These are phyloP conservation scores for Trichoderma guizhouense DNA, from an alignment of 2,329 filamentous ascomycete genomes.

Conservation along the genomic window DNA sequence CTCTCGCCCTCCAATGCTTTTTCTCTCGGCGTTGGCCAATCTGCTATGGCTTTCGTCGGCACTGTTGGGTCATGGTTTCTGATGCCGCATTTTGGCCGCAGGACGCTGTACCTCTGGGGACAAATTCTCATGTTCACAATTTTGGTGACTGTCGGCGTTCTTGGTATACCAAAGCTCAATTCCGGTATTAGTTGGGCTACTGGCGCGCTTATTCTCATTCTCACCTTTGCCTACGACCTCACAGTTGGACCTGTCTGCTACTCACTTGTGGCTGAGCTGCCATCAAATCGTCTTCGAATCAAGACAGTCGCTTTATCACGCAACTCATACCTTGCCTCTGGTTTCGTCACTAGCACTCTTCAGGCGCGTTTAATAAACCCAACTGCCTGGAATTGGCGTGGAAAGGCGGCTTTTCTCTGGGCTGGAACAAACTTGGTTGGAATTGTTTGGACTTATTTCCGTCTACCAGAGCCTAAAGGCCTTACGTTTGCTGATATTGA, in stretches of 20 bases:
- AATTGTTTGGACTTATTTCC: not conserved
- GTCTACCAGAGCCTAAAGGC: not conserved
- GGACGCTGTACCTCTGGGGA: not conserved
- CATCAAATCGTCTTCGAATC: not conserved
- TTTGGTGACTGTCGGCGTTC: not conserved
- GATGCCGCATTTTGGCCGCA: not conserved
- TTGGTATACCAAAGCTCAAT: not conserved
- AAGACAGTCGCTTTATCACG: not conserved
- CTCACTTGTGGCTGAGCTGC: not conserved
- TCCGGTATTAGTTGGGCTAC: not conserved
- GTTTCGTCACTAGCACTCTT: not conserved
- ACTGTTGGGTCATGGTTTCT: not conserved
- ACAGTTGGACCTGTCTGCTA: not conserved
- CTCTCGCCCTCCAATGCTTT: not conserved
- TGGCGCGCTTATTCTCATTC: not conserved
- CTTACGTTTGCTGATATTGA: not conserved
- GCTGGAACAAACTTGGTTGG: not conserved
- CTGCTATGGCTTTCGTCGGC: not conserved
- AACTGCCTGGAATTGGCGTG: not conserved
- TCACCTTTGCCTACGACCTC: not conserved
- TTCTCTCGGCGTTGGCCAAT: not conserved
- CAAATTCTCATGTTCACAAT: not conserved
- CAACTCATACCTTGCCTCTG: not conserved
- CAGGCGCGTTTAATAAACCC: not conserved
- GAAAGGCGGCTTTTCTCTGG: not conserved